Base-by-base conservation (phyloP, 768 basidiomycete species). In the Suillus hirtellus region DNA sequence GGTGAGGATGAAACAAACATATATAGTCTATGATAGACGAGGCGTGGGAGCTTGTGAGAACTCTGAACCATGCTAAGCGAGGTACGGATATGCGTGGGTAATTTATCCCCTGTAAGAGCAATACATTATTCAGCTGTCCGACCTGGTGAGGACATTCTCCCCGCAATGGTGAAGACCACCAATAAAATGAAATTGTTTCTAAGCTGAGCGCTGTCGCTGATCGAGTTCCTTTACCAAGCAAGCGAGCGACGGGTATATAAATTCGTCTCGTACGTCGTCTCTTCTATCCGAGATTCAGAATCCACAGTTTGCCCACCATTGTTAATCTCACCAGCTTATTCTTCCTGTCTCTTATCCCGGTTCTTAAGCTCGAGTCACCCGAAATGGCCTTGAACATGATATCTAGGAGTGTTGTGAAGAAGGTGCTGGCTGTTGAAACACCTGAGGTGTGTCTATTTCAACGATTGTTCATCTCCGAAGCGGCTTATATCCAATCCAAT, bases 371-470 rank as follows among this genome's bases (percentile, higher is more conserved):
- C 34, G 35, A 37, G 35, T 60, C 61, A 65, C 56, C 56, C 31
- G 11, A 56, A n/a, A 80, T 79, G 73, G 62, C 75, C 46, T 59
- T 72, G 35, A 63, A 73, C 46, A 73, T 81, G 37, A 68, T 83
- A 43, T 90, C 90, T 21, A 87, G 95, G 42, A 76, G 72, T n/a
- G 89, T 95, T 24, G 71, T 86, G 65, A 90, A 94, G 75, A 87
- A 85, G 62, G 90, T 96, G 2, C 78, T 90, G 12, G 89, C 95
- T 0, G 78, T 89, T 19, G 92, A 93, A 72, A 87, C 85, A 3
- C 77, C 86, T 11, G 92, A 92, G 80, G 90, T 88, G 31, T 40
- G 73, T 61, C 2, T 46, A n/a, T n/a, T 21, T n/a, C n/a, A n/a
- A 24, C 1, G 19, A 35, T 19, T 9, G 24, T 47, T 52, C 19